phyloP scores from a whole-genome alignment of 2,329 filamentous ascomycete genomes.

The Lasiodiplodia sp. region DNA sequence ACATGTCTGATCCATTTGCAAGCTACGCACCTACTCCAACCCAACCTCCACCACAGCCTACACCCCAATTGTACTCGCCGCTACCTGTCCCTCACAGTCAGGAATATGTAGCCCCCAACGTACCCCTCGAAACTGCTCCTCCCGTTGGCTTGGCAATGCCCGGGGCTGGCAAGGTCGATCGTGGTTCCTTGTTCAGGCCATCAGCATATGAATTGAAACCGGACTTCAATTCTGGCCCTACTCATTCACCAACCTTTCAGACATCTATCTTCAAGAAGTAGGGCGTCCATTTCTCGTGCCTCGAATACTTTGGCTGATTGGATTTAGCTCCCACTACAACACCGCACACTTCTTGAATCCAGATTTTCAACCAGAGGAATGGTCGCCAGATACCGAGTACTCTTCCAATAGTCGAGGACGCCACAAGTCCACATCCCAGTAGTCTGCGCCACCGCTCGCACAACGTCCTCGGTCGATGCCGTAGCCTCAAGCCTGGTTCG shows the following conservation, averaged over 20 bases:
- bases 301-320: conserved; percentile 32
- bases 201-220: conserved; percentile 55
- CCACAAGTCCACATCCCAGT: conserved; percentile 42
- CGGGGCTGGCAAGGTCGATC: conserved; percentile 39
- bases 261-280: conserved; percentile 60
- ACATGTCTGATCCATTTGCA: conserved; percentile 37
- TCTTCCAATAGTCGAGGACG: conserved; percentile 44
- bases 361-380: conserved; percentile 61
- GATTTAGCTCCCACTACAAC: conserved; percentile 57
- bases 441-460: conserved; percentile 5
- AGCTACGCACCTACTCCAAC: conserved; percentile 44
- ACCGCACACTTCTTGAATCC: conserved; percentile 60
- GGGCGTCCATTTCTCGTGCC: conserved; percentile 33
- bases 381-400: conserved; percentile 58
- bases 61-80: conserved; percentile 42
- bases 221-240: conserved; percentile 48
- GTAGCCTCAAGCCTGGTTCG: conserved; percentile 9
- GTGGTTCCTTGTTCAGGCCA: conserved; percentile 53
- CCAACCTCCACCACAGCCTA: conserved; percentile 39
- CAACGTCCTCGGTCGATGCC: conserved; percentile 15
- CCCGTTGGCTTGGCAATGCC: conserved; percentile 26
- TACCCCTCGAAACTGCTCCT: conserved; percentile 16
- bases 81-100: conserved; percentile 40
- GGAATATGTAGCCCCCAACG: conserved; percentile 42
- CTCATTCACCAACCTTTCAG: conserved; percentile 51